Conservation (phyloP, 148 eudicot species). For the Rhododendron henanense region DNA sequence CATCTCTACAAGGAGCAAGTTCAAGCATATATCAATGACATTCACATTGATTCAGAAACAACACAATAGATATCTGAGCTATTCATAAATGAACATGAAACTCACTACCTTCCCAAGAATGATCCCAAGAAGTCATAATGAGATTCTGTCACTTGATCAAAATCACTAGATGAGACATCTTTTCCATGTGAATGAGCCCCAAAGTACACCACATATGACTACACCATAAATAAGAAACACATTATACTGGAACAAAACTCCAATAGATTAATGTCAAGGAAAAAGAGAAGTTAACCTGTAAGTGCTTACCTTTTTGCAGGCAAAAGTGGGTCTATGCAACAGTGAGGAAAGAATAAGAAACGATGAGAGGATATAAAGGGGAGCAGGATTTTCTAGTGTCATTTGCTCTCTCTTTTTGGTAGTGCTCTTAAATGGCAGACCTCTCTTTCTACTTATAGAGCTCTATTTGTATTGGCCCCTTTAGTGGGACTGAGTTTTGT, state of each 20-base stretch:
- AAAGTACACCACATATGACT: constrained; percentile 78
- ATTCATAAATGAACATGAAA: background rate
- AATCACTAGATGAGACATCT: constrained; percentile 29
- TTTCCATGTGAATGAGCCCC: constrained; percentile 70
- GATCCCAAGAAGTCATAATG: constrained; percentile 65
- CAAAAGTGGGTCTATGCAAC: constrained; percentile 41
- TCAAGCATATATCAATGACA: background rate
- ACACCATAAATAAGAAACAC: background rate
- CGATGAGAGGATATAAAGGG: constrained; percentile 24
- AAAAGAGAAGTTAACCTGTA: background rate
- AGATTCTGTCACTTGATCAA: constrained; percentile 40
- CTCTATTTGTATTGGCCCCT: background rate
- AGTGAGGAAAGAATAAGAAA: constrained; percentile 25
- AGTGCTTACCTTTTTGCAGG: constrained; percentile 50
- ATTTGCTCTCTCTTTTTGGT: constrained; percentile 13
- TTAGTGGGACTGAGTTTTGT: background rate
- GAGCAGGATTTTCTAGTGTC: constrained; percentile 11
- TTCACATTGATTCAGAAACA: background rate
- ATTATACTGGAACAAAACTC: background rate
- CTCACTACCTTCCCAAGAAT: constrained; percentile 54
- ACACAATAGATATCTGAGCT: background rate
- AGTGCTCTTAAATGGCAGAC: constrained; percentile 13
- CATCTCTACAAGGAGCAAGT: constrained; percentile 6
- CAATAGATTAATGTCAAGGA: background rate
- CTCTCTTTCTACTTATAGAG: constrained; percentile 14